A percentile compares a stretch with the other conserved stretches of the same genome.
phyloP scores from a whole-genome alignment of 441 rosid species.

The Brassica balearica region DNA sequence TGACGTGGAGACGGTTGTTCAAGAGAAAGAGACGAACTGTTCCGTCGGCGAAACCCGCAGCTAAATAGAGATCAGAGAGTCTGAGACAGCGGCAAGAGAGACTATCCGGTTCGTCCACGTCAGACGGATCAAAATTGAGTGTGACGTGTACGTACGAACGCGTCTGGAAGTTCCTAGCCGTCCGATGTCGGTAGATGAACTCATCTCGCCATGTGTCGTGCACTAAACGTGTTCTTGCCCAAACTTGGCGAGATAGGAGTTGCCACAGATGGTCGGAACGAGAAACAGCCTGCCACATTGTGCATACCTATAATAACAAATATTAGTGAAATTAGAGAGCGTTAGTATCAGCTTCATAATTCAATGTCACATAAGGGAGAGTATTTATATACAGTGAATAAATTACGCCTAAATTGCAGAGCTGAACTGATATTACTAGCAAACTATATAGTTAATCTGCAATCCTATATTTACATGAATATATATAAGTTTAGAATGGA shows the following conservation, averaged over 20 bases:
- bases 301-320: constrained; percentile 34
- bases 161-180: constrained; percentile 65
- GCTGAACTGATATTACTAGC: not conserved
- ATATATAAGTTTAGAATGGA: not conserved
- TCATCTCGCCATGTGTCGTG: constrained; percentile 82
- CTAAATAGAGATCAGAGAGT: constrained; percentile 76
- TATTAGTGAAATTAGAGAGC: not conserved
- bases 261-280: constrained; percentile 82
- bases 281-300: constrained; percentile 89
- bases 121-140: constrained; percentile 69
- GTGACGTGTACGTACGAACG: constrained; percentile 48
- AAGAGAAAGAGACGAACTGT: constrained; percentile 79
- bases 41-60: constrained; percentile 89
- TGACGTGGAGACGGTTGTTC: constrained; percentile 55
- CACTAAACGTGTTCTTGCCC: constrained; percentile 59
- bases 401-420: not conserved
- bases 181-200: constrained; percentile 69
- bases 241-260: constrained; percentile 57
- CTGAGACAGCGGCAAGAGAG: constrained; percentile 78
- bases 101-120: constrained; percentile 67
- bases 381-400: not conserved
- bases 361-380: not conserved
- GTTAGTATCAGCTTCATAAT: not conserved
- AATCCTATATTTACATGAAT: not conserved
- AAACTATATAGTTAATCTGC: not conserved